phyloP scores from a whole-genome alignment of 805 yeast species.

The Candida qinlingensis region DNA sequence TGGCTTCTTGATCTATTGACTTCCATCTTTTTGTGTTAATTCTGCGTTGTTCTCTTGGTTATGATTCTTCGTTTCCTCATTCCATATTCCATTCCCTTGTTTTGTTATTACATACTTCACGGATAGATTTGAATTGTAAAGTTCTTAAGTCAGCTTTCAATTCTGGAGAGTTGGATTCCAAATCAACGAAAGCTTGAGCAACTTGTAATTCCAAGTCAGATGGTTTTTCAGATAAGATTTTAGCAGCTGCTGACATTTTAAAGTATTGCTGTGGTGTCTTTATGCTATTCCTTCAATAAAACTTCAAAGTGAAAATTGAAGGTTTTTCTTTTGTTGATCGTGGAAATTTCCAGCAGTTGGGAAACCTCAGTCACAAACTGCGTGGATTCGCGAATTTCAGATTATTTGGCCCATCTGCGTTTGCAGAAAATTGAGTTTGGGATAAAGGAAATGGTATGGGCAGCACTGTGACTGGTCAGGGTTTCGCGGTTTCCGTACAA shows the following conservation, averaged over 20 bases:
- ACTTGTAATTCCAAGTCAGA: conserved; percentile 98
- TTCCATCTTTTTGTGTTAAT: background rate
- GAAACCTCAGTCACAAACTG: background rate
- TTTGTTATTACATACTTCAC: conserved; percentile 54
- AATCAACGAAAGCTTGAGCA: conserved; percentile 96
- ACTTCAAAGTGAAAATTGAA: background rate
- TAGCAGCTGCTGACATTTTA: conserved; percentile 93
- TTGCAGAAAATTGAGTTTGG: background rate
- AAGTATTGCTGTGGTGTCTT: background rate
- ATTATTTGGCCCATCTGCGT: background rate
- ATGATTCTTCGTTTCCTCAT: background rate
- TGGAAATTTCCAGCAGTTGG: background rate
- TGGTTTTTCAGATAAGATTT: conserved; percentile 93
- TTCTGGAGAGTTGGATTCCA: conserved; percentile 90
- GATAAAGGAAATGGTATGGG: background rate
- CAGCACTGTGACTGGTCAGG: too few species aligned
- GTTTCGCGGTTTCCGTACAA: too few species aligned
- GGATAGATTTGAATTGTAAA: conserved; percentile 96
- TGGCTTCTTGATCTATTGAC: too few species aligned
- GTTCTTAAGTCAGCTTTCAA: conserved; percentile 97
- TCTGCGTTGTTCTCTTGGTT: background rate
- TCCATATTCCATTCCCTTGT: background rate
- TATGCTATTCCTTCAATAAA: background rate
- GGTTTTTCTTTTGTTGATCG: conserved; percentile 4
- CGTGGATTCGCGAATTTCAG: background rate